Evolutionary conservation across 108 stramenopile species (phyloP), one percentile per base, ranked within the genome.

Genomic region (Chaetoceros muelleri): DNA sequence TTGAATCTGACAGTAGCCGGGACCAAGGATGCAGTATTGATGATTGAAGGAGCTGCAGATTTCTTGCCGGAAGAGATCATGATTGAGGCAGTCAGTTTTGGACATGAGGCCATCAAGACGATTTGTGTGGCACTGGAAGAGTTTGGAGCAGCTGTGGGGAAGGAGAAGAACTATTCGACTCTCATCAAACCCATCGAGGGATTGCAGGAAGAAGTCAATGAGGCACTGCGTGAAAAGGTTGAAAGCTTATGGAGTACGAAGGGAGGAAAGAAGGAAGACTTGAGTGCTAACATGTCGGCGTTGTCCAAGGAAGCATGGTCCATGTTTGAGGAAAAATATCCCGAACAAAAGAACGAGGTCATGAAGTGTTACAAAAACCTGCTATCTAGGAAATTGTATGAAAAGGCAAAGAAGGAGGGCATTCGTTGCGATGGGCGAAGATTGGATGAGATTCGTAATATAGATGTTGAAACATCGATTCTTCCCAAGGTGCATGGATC

Each of bases 11-110:
- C 66, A 29, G 78, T 94, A 28, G 93, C 93, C 17, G 93, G 93
- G 20, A 94, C 88, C 18, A 81, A 87, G 59, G 89, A 93, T 57
- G 90, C 79, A 7, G 84, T 96, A 1, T 56, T 95, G 13, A 96
- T 95, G 95, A 94, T 96, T 71, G 95, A 95, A 59, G 95, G 95
- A 3, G 84, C 84, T 29, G 89, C 93, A 28, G 82, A 92, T 60
- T 95, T 95, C 61, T 64, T 96, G 52, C 70, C 84, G 2, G 95
- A 96, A 79, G 70, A 73, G 53, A 62, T 64, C 23, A 88, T 96
- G 87, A 62, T 94, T 20, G 66, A 80, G 47, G 93, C 92, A 1
- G 82, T 96, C 3, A 66, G 65, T 19, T 79, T 81, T 51, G 95
- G 86, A 19, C 91, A 93, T 54, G 71, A 76, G 16, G 90, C 89